These are phyloP conservation scores for Nymphaea thermarum DNA, from an alignment of 164 flowering plant genomes.

Conservation along the genomic window DNA sequence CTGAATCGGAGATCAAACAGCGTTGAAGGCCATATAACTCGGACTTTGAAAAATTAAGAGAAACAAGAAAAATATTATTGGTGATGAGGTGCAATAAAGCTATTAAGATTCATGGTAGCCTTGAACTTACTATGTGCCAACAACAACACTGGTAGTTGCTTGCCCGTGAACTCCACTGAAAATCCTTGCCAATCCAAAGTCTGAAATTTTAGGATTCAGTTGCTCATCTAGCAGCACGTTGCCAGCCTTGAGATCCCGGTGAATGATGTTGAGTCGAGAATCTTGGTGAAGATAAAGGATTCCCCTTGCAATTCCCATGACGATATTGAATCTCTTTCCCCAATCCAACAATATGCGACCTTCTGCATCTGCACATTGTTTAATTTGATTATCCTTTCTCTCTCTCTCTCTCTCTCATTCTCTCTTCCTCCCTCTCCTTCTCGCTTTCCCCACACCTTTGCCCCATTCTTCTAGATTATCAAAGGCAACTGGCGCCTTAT, in stretches of 20 bases:
- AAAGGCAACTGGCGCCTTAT: too few species aligned
- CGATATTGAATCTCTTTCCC: background rate
- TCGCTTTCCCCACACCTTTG: too few species aligned
- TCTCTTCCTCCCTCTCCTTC: too few species aligned
- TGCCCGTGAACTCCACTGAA: background rate
- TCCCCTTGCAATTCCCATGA: background rate
- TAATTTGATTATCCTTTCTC: background rate
- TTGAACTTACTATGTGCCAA: background rate
- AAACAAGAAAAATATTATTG: too few species aligned
- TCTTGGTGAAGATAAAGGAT: background rate
- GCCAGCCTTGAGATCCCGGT: background rate
- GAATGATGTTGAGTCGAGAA: background rate
- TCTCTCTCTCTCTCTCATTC: background rate
- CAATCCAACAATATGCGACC: background rate
- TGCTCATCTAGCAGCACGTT: background rate
- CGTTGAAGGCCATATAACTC: too few species aligned
- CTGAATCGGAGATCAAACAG: too few species aligned
- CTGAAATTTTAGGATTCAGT: background rate
- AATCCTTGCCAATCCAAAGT: background rate
- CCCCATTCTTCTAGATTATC: too few species aligned
- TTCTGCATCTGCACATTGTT: background rate
- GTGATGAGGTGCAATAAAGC: too few species aligned
- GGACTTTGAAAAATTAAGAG: too few species aligned
- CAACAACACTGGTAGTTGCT: background rate
- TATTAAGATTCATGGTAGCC: too few species aligned